Conservation (phyloP, 495 filamentous ascomycete genomes). For the Aspergillus mulundensis region DNA sequence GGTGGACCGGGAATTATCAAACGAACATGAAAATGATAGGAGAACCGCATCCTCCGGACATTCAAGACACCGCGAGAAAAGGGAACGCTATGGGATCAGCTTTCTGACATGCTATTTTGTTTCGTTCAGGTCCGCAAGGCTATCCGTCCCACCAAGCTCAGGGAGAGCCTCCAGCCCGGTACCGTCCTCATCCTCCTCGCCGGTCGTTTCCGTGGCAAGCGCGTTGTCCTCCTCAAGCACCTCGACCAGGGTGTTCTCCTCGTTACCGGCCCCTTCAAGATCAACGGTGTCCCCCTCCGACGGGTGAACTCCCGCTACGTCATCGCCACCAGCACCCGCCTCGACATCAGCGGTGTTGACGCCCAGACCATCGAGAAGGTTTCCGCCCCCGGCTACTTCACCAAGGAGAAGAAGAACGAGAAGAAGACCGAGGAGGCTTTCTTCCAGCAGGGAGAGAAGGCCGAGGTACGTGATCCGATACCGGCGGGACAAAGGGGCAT, state of each 20-base stretch:
- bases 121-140: constrained; percentile 83
- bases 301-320: constrained; percentile 98
- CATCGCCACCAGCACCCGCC: constrained; percentile 88
- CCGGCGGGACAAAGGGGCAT: not conserved
- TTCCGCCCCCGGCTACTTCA: constrained; percentile 83
- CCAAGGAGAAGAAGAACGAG: constrained; percentile 83
- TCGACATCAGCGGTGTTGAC: constrained; percentile 83
- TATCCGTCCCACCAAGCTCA: constrained; percentile 75
- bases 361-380: constrained; percentile 79
- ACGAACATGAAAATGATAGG: constrained; percentile 19
- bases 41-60: constrained; percentile 21
- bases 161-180: constrained; percentile 84
- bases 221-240: constrained; percentile 95
- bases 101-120: constrained; percentile 33
- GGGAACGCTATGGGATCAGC: not conserved
- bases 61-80: not conserved
- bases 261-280: constrained; percentile 98
- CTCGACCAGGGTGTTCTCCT: constrained; percentile 96
- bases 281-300: constrained; percentile 98
- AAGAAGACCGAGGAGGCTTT: constrained; percentile 94
- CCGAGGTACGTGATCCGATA: constrained; percentile 64
- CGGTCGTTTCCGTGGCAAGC: constrained; percentile 99
- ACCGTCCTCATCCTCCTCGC: constrained; percentile 96
- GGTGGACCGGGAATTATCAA: constrained; percentile 10
- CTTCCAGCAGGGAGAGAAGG: constrained; percentile 97